These are phyloP conservation scores for Aureobasidium sp. DNA, from an alignment of 2,329 filamentous ascomycete species.

Conservation along the genomic window DNA sequence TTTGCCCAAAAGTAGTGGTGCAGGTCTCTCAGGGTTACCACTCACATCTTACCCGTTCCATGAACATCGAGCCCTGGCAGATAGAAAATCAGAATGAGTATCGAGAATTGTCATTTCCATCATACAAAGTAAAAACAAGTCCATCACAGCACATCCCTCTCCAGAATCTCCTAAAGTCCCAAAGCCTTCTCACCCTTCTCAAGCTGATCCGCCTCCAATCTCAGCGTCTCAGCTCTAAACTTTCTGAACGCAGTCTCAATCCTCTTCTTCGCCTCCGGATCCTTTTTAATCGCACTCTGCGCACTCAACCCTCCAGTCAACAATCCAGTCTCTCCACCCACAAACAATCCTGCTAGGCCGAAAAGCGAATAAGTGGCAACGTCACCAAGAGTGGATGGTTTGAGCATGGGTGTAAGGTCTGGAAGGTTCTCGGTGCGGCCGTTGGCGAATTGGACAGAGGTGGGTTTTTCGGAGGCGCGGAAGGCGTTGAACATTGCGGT, in stretches of 20 bases:
- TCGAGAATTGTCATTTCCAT: not conserved
- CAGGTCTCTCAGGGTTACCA: too few relatives aligned
- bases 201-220: conserved; percentile 62
- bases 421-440: conserved; percentile 66
- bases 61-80: not conserved
- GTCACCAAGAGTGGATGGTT: conserved; percentile 66
- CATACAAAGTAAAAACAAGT: not conserved
- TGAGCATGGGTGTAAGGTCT: conserved; percentile 63
- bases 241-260: conserved; percentile 70
- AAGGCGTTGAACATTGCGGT: conserved; percentile 68
- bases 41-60: too few relatives aligned
- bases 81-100: not conserved
- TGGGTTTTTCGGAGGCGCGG: conserved; percentile 66
- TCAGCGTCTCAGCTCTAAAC: conserved; percentile 70
- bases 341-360: conserved; percentile 65
- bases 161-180: conserved; percentile 16
- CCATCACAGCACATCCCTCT: not conserved
- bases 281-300: conserved; percentile 56
- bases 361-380: conserved; percentile 70
- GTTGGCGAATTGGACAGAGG: conserved; percentile 66
- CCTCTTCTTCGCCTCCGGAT: conserved; percentile 60
- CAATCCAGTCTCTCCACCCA: conserved; percentile 71
- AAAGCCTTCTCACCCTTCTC: conserved; percentile 42
- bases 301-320: conserved; percentile 63
- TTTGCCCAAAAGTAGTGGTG: too few relatives aligned